Evolutionary conservation across 345 rosid species (phyloP).

Genomic region (Populus tremula): DNA sequence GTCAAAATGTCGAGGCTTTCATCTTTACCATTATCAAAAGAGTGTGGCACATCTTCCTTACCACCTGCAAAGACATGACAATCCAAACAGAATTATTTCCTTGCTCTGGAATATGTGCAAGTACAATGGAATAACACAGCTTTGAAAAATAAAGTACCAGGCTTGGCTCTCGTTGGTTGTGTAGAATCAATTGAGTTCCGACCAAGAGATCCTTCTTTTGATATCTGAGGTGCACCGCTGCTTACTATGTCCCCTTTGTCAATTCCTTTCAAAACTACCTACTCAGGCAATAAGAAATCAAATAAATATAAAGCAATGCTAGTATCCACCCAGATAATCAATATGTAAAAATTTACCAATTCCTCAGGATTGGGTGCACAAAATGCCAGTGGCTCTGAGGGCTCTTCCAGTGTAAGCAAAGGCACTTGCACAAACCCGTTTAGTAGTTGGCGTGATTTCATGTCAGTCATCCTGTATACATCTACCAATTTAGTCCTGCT

Average conservation of each 20-base stretch:
- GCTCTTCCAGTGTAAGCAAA: constrained; percentile 67
- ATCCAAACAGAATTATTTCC: constrained; percentile 19
- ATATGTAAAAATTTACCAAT: constrained; percentile 47
- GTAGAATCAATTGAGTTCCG: constrained; percentile 43
- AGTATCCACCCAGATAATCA: constrained; percentile 15
- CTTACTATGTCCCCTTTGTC: constrained; percentile 76
- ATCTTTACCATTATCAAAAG: constrained; percentile 49
- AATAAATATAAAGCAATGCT: constrained; percentile 16
- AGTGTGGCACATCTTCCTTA: constrained; percentile 54
- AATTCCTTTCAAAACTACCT: constrained; percentile 79
- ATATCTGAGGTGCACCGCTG: constrained; percentile 72
- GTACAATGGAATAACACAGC: background rate
- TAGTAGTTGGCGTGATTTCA: constrained; percentile 37
- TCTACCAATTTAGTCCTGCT: constrained; percentile 77
- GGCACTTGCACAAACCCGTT: constrained; percentile 65
- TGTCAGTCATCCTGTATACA: constrained; percentile 63
- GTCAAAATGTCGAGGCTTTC: constrained; percentile 40
- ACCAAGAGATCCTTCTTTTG: constrained; percentile 66
- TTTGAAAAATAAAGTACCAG: constrained; percentile 45
- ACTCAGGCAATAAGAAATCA: constrained; percentile 15
- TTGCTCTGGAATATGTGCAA: constrained; percentile 6
- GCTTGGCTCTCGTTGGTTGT: constrained; percentile 57
- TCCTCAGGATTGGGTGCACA: constrained; percentile 72
- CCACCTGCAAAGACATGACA: constrained; percentile 53
- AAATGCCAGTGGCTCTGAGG: constrained; percentile 74